phyloP scores from a whole-genome alignment of 2,329 filamentous ascomycete genomes.

The Ascocoryne sarcoides region DNA sequence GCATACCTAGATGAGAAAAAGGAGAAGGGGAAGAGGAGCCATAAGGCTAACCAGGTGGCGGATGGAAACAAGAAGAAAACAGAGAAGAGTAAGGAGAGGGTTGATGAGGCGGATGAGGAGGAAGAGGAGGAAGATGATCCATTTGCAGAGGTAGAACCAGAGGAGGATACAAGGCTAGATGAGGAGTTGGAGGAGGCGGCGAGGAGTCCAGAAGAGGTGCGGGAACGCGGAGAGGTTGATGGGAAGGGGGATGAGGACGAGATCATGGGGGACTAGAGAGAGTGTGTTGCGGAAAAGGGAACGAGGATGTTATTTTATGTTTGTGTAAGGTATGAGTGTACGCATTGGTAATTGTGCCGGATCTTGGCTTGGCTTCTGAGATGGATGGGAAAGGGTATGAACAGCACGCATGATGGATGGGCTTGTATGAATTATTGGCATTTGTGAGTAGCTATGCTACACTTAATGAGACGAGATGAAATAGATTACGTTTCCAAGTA shows the following conservation, averaged over 20 bases:
- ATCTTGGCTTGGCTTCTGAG: no score
- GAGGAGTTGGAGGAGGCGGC: conserved; percentile 36
- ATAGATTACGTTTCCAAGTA: no score
- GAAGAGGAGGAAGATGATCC: conserved; percentile 30
- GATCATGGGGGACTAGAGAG: conserved; percentile 36
- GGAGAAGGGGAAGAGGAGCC: conserved; percentile 33
- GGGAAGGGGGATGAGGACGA: conserved; percentile 31
- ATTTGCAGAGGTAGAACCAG: conserved; percentile 41
- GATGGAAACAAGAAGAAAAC: conserved; percentile 36
- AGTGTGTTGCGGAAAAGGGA: no score
- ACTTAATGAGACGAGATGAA: no score
- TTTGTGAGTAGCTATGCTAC: no score
- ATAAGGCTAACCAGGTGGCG: conserved; percentile 33
- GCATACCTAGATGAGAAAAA: conserved; percentile 68
- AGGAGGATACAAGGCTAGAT: conserved; percentile 41
- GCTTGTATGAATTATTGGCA: no score
- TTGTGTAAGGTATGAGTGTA: no score
- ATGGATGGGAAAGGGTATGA: no score
- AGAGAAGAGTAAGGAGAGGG: conserved; percentile 26
- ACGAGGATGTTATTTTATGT: no score
- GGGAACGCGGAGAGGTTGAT: no score
- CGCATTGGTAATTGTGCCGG: no score
- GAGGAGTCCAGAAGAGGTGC: conserved; percentile 20
- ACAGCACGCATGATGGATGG: no score
- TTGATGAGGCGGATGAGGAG: conserved; percentile 23